Evolutionary conservation across 2,329 filamentous ascomycete species (phyloP).

Genomic region (Macrophomina tecta): DNA sequence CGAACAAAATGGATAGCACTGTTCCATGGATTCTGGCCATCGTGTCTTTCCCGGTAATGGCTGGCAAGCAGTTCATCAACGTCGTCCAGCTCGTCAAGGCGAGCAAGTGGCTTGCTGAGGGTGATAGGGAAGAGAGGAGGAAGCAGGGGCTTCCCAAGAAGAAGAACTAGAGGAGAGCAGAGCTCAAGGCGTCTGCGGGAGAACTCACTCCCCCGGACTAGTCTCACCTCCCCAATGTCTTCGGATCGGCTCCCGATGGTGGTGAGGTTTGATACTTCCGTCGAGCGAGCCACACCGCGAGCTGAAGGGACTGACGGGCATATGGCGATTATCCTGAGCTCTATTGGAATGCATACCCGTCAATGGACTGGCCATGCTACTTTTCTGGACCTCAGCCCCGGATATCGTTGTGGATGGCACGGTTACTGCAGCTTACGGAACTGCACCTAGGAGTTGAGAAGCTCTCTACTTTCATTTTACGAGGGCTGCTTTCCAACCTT

Average conservation of each 20-base stretch:
- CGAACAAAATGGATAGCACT: conserved; percentile 75
- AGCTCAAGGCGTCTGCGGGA: not conserved
- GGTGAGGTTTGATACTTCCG: not conserved
- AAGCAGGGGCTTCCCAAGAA: conserved; percentile 47
- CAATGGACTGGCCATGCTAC: not conserved
- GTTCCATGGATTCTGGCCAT: conserved; percentile 80
- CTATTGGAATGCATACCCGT: not conserved
- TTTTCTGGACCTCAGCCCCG: not conserved
- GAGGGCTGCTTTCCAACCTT: not conserved
- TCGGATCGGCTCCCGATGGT: not conserved
- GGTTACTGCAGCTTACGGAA: not conserved
- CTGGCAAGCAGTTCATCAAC: conserved; percentile 91
- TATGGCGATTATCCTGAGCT: not conserved
- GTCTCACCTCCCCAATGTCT: not conserved
- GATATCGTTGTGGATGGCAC: not conserved
- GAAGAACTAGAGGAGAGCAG: conserved; percentile 31
- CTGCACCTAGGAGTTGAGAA: not conserved
- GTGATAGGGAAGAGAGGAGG: conserved; percentile 73
- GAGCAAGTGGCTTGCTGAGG: conserved; percentile 88
- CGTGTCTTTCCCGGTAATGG: conserved; percentile 85
- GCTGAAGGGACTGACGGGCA: not conserved
- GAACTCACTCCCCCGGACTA: not conserved
- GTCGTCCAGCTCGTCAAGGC: conserved; percentile 93
- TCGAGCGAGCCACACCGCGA: not conserved
- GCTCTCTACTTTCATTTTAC: not conserved